A percentile compares a stretch with the other conserved stretches of the same genome.
These are phyloP conservation scores for Trypanosoma brucei DNA, from an alignment of 208 protist genomes.

Conservation along the genomic window DNA sequence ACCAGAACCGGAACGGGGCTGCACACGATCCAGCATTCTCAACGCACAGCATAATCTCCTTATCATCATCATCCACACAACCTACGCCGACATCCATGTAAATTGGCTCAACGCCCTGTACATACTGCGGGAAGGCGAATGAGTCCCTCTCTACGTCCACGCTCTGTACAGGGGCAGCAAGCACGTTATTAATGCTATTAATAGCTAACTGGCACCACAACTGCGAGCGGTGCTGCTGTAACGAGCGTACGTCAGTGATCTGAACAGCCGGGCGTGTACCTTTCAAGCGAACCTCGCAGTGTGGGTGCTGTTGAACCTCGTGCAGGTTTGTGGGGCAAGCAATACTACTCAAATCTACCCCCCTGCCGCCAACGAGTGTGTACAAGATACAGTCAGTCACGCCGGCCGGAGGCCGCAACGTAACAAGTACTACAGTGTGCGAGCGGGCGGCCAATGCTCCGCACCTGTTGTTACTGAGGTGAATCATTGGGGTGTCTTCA, in stretches of 20 bases:
- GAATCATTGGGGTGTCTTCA: constrained; percentile 20
- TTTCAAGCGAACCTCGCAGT: constrained; percentile 53
- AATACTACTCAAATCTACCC: constrained; percentile 27
- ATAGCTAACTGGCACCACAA: constrained; percentile 79
- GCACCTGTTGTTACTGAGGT: constrained; percentile 39
- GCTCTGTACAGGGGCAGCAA: constrained; percentile 46
- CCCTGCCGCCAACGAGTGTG: constrained; percentile 45
- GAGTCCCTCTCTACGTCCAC: constrained; percentile 38
- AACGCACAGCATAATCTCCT: constrained; percentile 47
- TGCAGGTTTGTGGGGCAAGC: constrained; percentile 30
- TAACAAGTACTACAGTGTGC: constrained; percentile 77
- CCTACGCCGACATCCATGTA: constrained; percentile 78
- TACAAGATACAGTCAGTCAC: constrained; percentile 79
- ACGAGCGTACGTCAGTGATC: constrained; percentile 69
- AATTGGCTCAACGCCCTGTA: constrained; percentile 62
- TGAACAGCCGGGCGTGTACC: constrained; percentile 74
- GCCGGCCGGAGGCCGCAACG: constrained; percentile 46
- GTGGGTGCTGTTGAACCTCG: constrained; percentile 59
- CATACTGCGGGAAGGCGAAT: constrained; percentile 77
- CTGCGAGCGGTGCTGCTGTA: constrained; percentile 44
- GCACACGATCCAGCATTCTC: constrained; percentile 77
- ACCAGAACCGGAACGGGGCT: constrained; percentile 61
- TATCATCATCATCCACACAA: constrained; percentile 20
- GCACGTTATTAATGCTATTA: constrained; percentile 69
- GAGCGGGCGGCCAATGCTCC: constrained; percentile 77